Evolutionary conservation across 2,329 filamentous ascomycete species (phyloP).

Genomic region (Blastomyces emzantsi): DNA sequence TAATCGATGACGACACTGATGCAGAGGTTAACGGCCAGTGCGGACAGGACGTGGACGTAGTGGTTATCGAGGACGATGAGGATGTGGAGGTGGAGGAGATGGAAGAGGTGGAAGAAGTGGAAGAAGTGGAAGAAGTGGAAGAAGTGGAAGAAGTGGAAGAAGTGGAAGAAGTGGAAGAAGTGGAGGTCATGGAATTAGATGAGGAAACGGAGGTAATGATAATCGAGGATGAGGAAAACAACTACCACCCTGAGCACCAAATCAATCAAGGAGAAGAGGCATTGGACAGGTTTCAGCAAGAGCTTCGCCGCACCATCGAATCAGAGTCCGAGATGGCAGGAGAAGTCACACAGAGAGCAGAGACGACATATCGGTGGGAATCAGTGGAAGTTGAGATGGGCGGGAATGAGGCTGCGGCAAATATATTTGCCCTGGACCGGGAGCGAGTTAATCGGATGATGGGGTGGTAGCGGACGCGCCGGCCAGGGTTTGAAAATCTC

Average conservation of each 20-base stretch:
- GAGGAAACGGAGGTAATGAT: background rate
- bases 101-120: background rate
- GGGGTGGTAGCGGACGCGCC: background rate
- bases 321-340: background rate
- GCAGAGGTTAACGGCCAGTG: background rate
- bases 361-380: background rate
- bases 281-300: background rate
- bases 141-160: too few species aligned
- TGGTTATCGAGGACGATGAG: conserved; percentile 4
- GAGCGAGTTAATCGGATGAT: conserved; percentile 3
- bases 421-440: background rate
- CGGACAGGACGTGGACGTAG: background rate
- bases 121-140: too few species aligned
- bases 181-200: background rate
- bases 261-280: background rate
- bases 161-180: too few species aligned
- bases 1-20: conserved; percentile 8
- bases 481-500: too few species aligned
- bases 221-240: background rate
- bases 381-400: background rate
- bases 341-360: background rate
- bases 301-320: background rate
- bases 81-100: background rate
- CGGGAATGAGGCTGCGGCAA: background rate
- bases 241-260: background rate